Evolutionary conservation across 192 early-diverging fungal genomes (phyloP), one percentile per base, ranked within the genome.

Genomic region (Gamsiella multidivaricata): DNA sequence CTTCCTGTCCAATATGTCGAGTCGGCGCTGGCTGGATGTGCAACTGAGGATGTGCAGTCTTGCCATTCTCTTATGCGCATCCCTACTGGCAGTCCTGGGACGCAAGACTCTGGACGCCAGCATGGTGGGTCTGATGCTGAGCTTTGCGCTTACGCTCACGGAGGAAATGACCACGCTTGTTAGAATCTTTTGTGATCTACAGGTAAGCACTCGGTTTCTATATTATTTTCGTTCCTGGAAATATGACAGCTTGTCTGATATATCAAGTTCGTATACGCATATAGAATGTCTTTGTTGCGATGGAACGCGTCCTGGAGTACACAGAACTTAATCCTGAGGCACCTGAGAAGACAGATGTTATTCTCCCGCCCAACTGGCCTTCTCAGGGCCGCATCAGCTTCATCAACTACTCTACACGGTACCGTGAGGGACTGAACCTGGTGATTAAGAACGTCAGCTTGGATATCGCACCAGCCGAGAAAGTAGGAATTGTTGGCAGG

Each of bases 401-500:
- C 36, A 52, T 82, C 20, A 82, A 94, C 52, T 83, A 97, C 20
- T 81, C 87, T n/a, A 81, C 95, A 43, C 86, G 89, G 41, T 97
- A 98, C 61, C 86, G 90, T 14, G 84, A 88, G 31, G 90, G 88
- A 9, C 54, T 79, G 3, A 83, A 87, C 39, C 87, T 88, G 9
- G 95, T 98, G 8, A 80, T 98, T 23, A 93, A 89, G 60, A 79
- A 84, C 29, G 71, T 99, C 18, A 83, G 85, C 7, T 84, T 96
- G 31, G 45, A 53, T 0, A 87, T 95, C 31, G 64, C 79, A 2
- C 80, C 89, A 7, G 58, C 67, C 29, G 83, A 88, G 73, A 95
- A 94, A 64, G 92, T 98, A 72, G 97, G 95, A 14, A 90, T 98
- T 15, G 95, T 96, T n/a, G 96, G 96, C 14, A 59, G 85, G 3